A percentile compares a stretch with the other conserved stretches of the same genome.
These are phyloP conservation scores for Colletotrichum cereale DNA, from an alignment of 2,329 filamentous ascomycete species.

Conservation along the genomic window DNA sequence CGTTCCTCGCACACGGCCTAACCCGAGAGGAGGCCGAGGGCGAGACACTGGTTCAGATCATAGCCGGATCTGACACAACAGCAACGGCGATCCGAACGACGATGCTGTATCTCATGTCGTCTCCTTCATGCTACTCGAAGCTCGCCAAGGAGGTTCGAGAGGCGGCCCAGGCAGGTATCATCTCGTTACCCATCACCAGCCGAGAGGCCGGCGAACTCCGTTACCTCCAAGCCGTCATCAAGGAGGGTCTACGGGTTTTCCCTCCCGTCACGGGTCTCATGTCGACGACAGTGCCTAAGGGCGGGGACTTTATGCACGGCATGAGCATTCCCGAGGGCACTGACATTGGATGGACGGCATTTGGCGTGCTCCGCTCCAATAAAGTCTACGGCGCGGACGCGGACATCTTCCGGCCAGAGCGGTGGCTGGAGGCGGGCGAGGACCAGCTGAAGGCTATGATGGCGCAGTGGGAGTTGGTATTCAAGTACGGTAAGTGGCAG, in stretches of 20 bases:
- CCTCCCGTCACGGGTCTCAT: conserved; percentile 57
- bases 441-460: conserved; percentile 52
- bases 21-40: conserved; percentile 46
- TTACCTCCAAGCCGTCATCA: conserved; percentile 64
- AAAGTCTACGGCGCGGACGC: conserved; percentile 55
- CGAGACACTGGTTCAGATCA: conserved; percentile 50
- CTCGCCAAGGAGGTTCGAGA: conserved; percentile 63
- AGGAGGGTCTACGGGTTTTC: conserved; percentile 61
- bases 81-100: conserved; percentile 57
- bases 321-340: conserved; percentile 60
- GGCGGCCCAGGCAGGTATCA: conserved; percentile 42
- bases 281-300: conserved; percentile 51
- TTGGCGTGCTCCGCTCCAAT: conserved; percentile 55
- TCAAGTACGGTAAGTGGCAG: conserved; percentile 57
- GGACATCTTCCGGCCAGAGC: conserved; percentile 59
- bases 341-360: conserved; percentile 57
- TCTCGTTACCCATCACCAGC: conserved; percentile 49
- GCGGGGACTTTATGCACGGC: conserved; percentile 54
- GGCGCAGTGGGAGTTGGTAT: conserved; percentile 56
- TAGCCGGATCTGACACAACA: conserved; percentile 55
- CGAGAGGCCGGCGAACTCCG: conserved; percentile 55
- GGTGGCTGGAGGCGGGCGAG: conserved; percentile 58
- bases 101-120: conserved; percentile 64
- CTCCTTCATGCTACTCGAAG: conserved; percentile 58
- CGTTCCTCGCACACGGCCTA: conserved; percentile 56